phyloP scores from a whole-genome alignment of 2,329 filamentous ascomycete species.

The Colletotrichum plurivorum region DNA sequence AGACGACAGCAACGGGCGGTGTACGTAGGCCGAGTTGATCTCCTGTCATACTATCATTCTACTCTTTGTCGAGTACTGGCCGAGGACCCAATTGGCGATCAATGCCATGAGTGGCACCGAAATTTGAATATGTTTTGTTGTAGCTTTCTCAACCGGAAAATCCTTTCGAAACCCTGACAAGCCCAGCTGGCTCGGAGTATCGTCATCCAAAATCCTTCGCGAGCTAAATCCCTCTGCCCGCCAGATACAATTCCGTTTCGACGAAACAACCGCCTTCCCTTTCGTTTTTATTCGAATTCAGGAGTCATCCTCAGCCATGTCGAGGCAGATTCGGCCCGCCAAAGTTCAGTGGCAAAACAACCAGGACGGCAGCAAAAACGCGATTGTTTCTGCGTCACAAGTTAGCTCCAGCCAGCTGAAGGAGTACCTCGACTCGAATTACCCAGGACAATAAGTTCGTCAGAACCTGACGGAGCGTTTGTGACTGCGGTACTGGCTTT shows the following conservation, averaged over 20 bases:
- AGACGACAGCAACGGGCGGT: not conserved
- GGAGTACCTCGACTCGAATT: conserved; percentile 19
- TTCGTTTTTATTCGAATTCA: not conserved
- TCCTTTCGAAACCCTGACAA: not conserved
- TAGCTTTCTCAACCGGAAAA: too few relatives aligned
- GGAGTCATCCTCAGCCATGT: not conserved
- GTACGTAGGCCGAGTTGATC: not conserved
- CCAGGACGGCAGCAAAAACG: conserved; percentile 17
- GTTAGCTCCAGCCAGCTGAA: conserved; percentile 28
- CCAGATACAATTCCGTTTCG: too few relatives aligned
- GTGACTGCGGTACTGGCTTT: not conserved
- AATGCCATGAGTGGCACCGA: not conserved
- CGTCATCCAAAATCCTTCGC: not conserved
- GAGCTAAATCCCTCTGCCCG: not conserved
- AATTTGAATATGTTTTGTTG: too few relatives aligned
- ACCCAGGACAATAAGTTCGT: conserved; percentile 23
- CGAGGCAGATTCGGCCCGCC: not conserved
- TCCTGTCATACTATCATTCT: too few relatives aligned
- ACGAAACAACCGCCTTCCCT: not conserved
- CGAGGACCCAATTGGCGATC: not conserved
- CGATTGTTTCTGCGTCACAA: conserved; percentile 16
- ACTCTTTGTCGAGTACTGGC: too few relatives aligned
- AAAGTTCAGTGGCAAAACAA: conserved; percentile 27
- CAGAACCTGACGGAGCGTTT: not conserved
- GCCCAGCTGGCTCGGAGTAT: not conserved